Base-by-base conservation (phyloP, 2,329 filamentous ascomycete species). In the Neoscytalidium dimidiatum region DNA sequence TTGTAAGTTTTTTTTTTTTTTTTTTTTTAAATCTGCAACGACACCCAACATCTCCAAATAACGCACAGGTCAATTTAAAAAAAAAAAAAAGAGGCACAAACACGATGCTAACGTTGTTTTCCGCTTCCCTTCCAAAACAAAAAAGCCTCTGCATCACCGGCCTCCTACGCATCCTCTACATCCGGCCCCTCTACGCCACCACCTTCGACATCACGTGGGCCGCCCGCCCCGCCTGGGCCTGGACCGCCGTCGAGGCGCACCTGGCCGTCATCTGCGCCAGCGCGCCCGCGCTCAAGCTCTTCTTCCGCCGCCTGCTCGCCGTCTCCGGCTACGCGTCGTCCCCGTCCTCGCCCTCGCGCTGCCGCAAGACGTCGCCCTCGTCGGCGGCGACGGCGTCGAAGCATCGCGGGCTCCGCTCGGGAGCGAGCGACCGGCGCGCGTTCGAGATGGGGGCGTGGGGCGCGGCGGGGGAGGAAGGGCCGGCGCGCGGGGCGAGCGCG, bases 231-330 rank as follows among this genome's bases (percentile, higher is more conserved):
- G 74, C 75, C 21, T 80, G 76, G 73, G 68, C 78, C 4, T 80
- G 78, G 77, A 79, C 79, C 3, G 74, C 74, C 5, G 67, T 80
- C 1, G 79, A 81, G 68, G 74, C 78, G 3, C 72, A 78, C 53
- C 69, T 82, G 2, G 79, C 73, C n/a, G 74, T 81, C n/a, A 75
- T 81, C 49, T 81, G 79, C 64, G 77, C 79, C 4, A 78, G 75
- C 2, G 78, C 77, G 0, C 80, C 80, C 1, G 78, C 80, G 0
- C 71, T 82, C 17, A 79, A 80, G 33, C 73, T 79, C 23, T 78
- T 81, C 68, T 80, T 81, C 72, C 71, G 72, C n/a, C 23, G 28
- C 0, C 29, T 52, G 0, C 14, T 62, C 8, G 53, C 43, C n/a
- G 43, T 23, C 19, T 26, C 43, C 7, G 43, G 43, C 43, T 46